phyloP scores from a whole-genome alignment of 345 rosid genomes.

The Durio zibethinus region DNA sequence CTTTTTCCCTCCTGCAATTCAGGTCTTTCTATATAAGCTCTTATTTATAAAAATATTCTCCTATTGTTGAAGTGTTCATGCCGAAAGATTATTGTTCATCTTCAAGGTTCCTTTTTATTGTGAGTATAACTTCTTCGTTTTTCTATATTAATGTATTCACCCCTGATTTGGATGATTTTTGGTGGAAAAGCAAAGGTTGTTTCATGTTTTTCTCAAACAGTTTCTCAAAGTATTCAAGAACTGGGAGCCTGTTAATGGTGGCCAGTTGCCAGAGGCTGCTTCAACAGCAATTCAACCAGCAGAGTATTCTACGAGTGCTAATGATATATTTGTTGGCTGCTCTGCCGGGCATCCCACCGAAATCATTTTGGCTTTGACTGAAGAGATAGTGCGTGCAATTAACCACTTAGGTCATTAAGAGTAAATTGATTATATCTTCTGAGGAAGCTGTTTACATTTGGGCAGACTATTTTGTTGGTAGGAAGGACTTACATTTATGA shows the following conservation, averaged over 20 bases:
- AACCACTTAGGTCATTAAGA: constrained; percentile 38
- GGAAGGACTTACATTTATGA: not conserved
- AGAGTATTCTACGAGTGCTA: constrained; percentile 28
- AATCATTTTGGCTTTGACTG: constrained; percentile 43
- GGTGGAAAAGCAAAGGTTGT: constrained; percentile 57
- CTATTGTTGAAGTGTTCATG: not conserved
- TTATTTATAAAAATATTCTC: not conserved
- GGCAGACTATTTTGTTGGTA: not conserved
- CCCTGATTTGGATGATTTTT: constrained; percentile 22
- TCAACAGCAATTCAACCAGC: constrained; percentile 26
- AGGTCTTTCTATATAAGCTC: not conserved
- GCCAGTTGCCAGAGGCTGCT: constrained; percentile 39
- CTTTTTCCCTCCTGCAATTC: not conserved
- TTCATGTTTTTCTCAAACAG: constrained; percentile 59
- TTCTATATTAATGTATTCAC: not conserved
- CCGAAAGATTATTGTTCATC: not conserved
- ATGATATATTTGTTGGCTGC: constrained; percentile 50
- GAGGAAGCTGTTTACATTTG: constrained; percentile 10
- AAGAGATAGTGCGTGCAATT: constrained; percentile 42
- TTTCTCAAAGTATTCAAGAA: constrained; percentile 50
- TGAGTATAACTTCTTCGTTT: not conserved
- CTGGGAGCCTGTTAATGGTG: constrained; percentile 55
- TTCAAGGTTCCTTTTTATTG: not conserved
- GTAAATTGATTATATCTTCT: constrained; percentile 41
- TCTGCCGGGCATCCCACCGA: constrained; percentile 67